These are phyloP conservation scores for Tympanopsis confertula DNA, from an alignment of 2,329 filamentous ascomycete genomes.

Conservation along the genomic window DNA sequence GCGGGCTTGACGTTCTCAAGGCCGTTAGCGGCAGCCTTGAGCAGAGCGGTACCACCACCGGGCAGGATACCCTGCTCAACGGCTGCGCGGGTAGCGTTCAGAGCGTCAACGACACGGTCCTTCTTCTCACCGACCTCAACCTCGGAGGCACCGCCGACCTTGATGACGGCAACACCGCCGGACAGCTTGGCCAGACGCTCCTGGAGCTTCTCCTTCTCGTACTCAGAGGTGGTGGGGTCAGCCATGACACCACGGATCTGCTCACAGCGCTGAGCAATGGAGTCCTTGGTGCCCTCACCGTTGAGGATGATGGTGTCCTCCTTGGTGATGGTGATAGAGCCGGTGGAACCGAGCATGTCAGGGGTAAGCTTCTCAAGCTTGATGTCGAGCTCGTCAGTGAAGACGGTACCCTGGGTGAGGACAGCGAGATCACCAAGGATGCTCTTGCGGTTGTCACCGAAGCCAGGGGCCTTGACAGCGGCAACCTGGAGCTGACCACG, in stretches of 20 bases:
- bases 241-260: constrained; percentile 96
- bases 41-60: constrained; percentile 91
- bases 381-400: constrained; percentile 94
- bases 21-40: constrained; percentile 91
- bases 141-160: constrained; percentile 93
- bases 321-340: constrained; percentile 99
- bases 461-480: constrained; percentile 96
- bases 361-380: constrained; percentile 97
- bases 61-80: constrained; percentile 99
- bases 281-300: constrained; percentile 89
- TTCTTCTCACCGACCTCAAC: constrained; percentile 99
- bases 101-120: constrained; percentile 95
- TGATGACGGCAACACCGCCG: constrained; percentile 97
- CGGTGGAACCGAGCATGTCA: constrained; percentile 92
- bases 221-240: constrained; percentile 89
- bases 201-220: constrained; percentile 99
- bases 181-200: constrained; percentile 99
- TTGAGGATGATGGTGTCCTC: constrained; percentile 99
- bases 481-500: constrained; percentile 97
- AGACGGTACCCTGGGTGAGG: constrained; percentile 92
- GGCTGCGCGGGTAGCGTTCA: constrained; percentile 94
- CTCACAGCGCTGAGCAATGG: constrained; percentile 89
- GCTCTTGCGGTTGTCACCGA: constrained; percentile 99
- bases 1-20: constrained; percentile 69
- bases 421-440: constrained; percentile 94